Percentiles rank a stretch among this genome's conserved stretches.
Evolutionary conservation across 768 basidiomycete genomes (phyloP).

Genomic region (Rhizopogon sp.): DNA sequence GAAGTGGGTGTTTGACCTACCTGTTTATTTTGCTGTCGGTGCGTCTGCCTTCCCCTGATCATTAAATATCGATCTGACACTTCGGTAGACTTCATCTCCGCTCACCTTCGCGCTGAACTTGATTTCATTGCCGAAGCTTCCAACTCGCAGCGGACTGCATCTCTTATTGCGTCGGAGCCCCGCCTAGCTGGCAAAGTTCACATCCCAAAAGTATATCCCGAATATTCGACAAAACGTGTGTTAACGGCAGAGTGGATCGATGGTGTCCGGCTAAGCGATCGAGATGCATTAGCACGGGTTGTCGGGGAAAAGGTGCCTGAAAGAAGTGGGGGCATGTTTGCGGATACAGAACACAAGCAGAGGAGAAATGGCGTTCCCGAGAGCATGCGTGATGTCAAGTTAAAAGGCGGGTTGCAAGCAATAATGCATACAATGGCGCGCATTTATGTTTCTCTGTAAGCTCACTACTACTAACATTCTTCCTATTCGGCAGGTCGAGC

Average conservation of each 20-base stretch:
- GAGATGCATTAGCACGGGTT: constrained; percentile 46
- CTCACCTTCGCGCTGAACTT: constrained; percentile 79
- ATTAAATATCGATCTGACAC: neutral
- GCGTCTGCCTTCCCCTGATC: constrained; percentile 17
- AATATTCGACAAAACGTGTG: constrained; percentile 70
- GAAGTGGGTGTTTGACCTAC: constrained; percentile 79
- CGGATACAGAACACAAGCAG: neutral
- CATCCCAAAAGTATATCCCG: constrained; percentile 71
- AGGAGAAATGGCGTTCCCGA: neutral
- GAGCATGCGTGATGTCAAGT: constrained; percentile 3
- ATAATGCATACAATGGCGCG: constrained; percentile 76
- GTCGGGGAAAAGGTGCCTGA: constrained; percentile 41
- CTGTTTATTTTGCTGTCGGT: constrained; percentile 78
- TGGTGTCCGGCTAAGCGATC: constrained; percentile 68
- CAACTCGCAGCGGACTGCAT: constrained; percentile 69
- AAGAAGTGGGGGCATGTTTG: neutral
- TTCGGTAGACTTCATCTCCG: constrained; percentile 64
- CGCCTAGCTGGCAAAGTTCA: constrained; percentile 65
- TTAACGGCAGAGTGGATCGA: constrained; percentile 87
- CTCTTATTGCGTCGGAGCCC: constrained; percentile 66
- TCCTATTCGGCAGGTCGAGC: constrained; percentile 37
- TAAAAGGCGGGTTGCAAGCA: constrained; percentile 56
- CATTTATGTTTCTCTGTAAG: neutral
- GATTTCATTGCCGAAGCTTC: constrained; percentile 77
- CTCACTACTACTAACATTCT: neutral